Base-by-base conservation (phyloP, 768 basidiomycete species). In the Rhizopogon roseolus region DNA sequence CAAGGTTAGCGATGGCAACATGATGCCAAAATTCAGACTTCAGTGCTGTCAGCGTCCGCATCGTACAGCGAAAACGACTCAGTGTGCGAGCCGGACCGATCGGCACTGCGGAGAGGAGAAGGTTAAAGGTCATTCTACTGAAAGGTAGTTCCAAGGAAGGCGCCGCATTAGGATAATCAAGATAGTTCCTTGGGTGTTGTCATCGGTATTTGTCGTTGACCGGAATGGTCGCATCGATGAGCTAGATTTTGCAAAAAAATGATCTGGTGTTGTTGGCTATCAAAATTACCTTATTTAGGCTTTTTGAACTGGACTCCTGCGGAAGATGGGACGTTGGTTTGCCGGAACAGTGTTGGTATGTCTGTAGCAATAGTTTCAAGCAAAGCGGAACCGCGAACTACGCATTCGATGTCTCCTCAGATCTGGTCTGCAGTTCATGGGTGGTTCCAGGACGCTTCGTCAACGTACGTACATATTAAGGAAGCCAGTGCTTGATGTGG, bases 41-140 rank as follows among this genome's bases (percentile, higher is more conserved):
- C 34, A 36, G 22, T 3, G 22, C 22, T 22, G 22, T 22, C 22
- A 22, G 22, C 22, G 22, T 13, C n/a, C 9, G 10, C 32, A 38
- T 51, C 58, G 48, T 57, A 54, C 56, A 10, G 66, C 67, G 51
- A 61, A 66, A 70, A 68, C 28, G 44, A 11, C 65, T 59, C 68
- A 8, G 36, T 14, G 5, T 19, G 6, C 29, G 44, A n/a, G 34
- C 46, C 58, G 56, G 55, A 36, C 66, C 66, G 62, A 52, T 54
- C 60, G 59, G 62, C 60, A 60, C 60, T 42, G 45, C 49, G 62
- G 6, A 36, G 52, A 34, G 29, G 8, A 32, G 8, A 32, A 32
- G 29, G 29, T 32, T 7, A 3, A 10, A 8, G 29, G 2, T 32
- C 29, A 8, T 25, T 22, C 7, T 5, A 22, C 22, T 10, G 22